phyloP scores from a whole-genome alignment of 2,329 filamentous ascomycete species.

The Scolecobasidium constrictum region DNA sequence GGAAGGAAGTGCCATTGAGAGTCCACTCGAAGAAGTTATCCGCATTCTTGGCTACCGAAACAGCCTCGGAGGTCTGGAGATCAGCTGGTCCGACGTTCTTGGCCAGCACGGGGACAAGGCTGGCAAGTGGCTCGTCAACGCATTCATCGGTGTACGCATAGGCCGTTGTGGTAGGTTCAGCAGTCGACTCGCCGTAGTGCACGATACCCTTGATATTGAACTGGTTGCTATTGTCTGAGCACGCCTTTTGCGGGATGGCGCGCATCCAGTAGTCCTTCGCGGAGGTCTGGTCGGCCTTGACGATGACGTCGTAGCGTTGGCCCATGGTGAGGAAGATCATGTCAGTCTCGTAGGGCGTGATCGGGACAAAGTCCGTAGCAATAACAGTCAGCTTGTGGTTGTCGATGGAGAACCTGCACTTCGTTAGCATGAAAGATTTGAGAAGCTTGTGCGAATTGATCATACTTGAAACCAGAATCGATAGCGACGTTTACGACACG shows the following conservation, averaged over 20 bases:
- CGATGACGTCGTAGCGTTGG: conserved; percentile 16
- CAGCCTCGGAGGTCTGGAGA: conserved; percentile 18
- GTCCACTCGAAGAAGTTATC: conserved; percentile 29
- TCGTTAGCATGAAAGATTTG: no score
- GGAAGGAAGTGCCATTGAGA: conserved; percentile 28
- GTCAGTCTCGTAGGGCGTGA: conserved; percentile 25
- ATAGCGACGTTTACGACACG: conserved; percentile 24
- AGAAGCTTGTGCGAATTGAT: no score
- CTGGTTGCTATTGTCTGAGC: conserved; percentile 22
- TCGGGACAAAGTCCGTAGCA: conserved; percentile 25
- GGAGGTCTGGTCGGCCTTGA: conserved; percentile 14
- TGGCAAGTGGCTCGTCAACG: conserved; percentile 24
- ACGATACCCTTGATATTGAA: conserved; percentile 26
- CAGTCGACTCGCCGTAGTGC: conserved; percentile 19
- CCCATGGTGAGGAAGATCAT: conserved; percentile 26
- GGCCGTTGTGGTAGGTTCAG: conserved; percentile 20
- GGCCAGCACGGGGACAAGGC: conserved; percentile 22
- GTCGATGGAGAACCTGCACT: no score
- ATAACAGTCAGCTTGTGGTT: conserved; percentile 29
- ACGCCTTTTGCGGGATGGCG: conserved; percentile 20
- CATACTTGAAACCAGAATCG: conserved; percentile 31
- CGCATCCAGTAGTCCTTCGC: conserved; percentile 22
- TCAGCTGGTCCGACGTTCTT: conserved; percentile 16
- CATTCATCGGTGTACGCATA: conserved; percentile 25
- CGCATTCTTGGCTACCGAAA: conserved; percentile 20